Evolutionary conservation across 2,329 filamentous ascomycete species (phyloP), one percentile per base, ranked within the genome.

Genomic region (Diplodia sapinea): DNA sequence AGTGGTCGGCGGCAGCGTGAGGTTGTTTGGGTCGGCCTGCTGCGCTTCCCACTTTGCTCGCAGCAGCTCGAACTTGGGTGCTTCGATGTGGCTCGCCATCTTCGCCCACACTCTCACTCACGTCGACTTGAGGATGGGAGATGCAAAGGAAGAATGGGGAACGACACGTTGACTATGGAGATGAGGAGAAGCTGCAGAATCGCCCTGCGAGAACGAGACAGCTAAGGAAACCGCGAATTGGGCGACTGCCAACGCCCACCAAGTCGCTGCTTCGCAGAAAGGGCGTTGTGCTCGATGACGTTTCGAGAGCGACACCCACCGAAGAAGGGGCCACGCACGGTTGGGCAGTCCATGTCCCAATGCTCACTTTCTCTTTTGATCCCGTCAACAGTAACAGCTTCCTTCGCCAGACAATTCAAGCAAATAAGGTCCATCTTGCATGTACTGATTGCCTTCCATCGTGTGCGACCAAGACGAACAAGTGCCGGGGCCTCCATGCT

Each of bases 41-140:
- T 61, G 47, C 29, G 55, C 55, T 54, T 61, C 65, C 65, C 65
- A 67, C 29, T 47, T 61, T 23, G 65, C 65, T 9, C 49, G 55
- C 43, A 67, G 20, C 33, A 52, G 12, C 36, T 62, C 65, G 13
- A 67, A 65, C 23, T 47, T 47, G 50, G 23, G 36, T 23, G 33
- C 36, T 15, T 51, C 65, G 4, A 52, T 31, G 26, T 51, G 65
- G 4, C 11, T 26, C 23, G 47, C 23, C 65, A 67, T 67, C n/a
- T 43, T 62, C 15, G 36, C 31, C 20, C 29, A 26, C 57, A 40
- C 17, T 63, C 4, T 20, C 43, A 36, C 40, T n/a, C 38, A n/a
- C 33, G 33, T 49, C 51, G 33, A 54, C 51, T 55, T 4, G 51
- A 36, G 40, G 23, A 51, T 13, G 64, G 40, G 49, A 9, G 13